Conservation (phyloP, 768 basidiomycete genomes). For the Cyathus striatus region DNA sequence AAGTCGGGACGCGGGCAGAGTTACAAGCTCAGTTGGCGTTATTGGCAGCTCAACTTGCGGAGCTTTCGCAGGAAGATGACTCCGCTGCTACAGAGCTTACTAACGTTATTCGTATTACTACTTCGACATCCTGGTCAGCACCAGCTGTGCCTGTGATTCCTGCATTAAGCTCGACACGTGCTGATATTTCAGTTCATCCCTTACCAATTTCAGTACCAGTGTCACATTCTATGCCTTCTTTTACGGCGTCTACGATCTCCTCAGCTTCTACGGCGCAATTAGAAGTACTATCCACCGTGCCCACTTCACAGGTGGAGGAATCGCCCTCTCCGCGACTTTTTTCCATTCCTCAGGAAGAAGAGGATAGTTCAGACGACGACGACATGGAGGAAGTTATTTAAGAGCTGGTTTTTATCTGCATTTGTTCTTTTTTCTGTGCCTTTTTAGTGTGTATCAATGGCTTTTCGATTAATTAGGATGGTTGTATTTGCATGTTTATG, state of each 20-base stretch:
- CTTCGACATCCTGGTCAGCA: background rate
- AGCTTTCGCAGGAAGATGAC: conserved; percentile 48
- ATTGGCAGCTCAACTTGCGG: conserved; percentile 66
- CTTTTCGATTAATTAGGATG: background rate
- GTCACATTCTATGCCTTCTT: background rate
- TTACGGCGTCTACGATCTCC: background rate
- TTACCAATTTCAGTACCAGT: background rate
- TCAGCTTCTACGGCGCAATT: background rate
- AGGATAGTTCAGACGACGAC: conserved; percentile 28
- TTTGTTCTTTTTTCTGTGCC: too few species aligned
- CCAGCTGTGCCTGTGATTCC: background rate
- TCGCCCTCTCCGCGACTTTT: conserved; percentile 1
- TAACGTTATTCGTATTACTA: background rate
- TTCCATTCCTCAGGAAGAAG: conserved; percentile 13
- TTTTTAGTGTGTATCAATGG: background rate
- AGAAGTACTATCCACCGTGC: background rate
- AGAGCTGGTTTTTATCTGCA: background rate
- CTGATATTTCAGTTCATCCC: too few species aligned
- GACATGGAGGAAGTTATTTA: conserved; percentile 44
- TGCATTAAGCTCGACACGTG: background rate
- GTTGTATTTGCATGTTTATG: too few species aligned
- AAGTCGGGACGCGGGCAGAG: conserved; percentile 47
- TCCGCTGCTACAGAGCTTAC: background rate
- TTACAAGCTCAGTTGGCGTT: conserved; percentile 72
- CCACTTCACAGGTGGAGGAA: conserved; percentile 7